Evolutionary conservation across 495 filamentous ascomycete species (phyloP).

Genomic region (Penicillium silybi): DNA sequence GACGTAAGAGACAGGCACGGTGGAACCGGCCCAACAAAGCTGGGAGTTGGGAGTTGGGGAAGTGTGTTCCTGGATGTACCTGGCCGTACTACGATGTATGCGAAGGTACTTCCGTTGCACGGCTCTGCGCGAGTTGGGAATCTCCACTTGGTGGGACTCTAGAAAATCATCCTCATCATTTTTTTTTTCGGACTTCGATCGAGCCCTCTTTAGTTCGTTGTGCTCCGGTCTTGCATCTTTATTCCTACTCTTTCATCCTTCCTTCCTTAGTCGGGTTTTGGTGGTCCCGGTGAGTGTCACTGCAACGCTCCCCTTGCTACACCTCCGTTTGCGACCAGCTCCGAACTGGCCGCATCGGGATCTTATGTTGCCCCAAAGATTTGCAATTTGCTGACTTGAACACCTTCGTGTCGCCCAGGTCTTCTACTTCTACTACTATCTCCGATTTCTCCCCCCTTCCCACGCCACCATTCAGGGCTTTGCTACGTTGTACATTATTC

Average conservation of each 20-base stretch:
- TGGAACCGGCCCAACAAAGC: conserved; percentile 28
- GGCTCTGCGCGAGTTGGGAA: conserved; percentile 13
- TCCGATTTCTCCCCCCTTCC: neutral
- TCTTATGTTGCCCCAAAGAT: neutral
- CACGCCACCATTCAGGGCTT: conserved; percentile 6
- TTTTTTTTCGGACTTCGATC: conserved; percentile 5
- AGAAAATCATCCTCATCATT: conserved; percentile 22
- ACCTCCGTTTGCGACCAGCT: neutral
- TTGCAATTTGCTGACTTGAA: conserved; percentile 5
- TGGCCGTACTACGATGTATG: conserved; percentile 9
- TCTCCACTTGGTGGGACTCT: conserved; percentile 19
- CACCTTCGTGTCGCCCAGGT: conserved; percentile 8
- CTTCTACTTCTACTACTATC: neutral
- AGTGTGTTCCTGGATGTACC: conserved; percentile 11
- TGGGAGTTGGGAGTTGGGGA: conserved; percentile 14
- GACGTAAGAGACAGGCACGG: conserved; percentile 1
- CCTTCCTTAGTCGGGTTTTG: conserved; percentile 10
- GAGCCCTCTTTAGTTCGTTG: neutral
- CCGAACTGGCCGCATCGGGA: neutral
- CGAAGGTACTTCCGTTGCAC: conserved; percentile 6
- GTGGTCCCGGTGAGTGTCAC: conserved; percentile 18
- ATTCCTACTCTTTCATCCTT: neutral
- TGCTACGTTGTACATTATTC: conserved; percentile 20
- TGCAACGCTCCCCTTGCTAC: conserved; percentile 7
- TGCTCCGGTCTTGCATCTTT: neutral